Conservation (phyloP, 768 basidiomycete species). For the Hypholoma fasciculare region DNA sequence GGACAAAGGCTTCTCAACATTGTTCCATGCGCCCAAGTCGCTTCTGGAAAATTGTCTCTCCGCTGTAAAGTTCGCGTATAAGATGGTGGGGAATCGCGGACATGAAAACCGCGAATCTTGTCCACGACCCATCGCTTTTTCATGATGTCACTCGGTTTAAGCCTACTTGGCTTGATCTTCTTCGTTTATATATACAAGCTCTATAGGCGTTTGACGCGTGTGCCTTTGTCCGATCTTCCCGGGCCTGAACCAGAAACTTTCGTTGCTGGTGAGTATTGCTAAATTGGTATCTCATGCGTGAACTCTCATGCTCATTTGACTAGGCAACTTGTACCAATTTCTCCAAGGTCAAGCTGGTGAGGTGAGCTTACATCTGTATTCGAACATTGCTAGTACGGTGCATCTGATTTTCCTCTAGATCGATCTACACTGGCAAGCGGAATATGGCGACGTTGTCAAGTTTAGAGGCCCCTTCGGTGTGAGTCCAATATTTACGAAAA, state of each 20-base stretch:
- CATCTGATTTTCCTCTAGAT: slow-evolving; percentile 24
- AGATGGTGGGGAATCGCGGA: neutral
- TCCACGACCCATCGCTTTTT: neutral
- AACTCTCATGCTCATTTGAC: neutral
- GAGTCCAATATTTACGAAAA: slow-evolving; percentile 5
- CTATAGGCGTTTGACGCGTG: slow-evolving; percentile 30
- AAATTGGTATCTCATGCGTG: neutral
- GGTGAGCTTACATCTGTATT: slow-evolving; percentile 11
- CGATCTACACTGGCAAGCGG: slow-evolving; percentile 45
- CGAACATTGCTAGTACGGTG: neutral
- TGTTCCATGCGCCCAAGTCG: no score
- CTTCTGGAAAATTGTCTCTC: no score
- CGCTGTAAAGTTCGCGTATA: no score
- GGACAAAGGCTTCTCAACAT: no score
- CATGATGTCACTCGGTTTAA: neutral
- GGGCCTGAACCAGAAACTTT: slow-evolving; percentile 37
- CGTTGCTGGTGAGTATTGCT: slow-evolving; percentile 37
- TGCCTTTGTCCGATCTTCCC: slow-evolving; percentile 32
- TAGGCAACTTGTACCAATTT: slow-evolving; percentile 28
- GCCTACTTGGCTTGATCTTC: neutral
- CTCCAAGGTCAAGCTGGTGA: slow-evolving; percentile 35
- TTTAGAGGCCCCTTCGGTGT: slow-evolving; percentile 40
- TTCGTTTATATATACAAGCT: slow-evolving; percentile 21
- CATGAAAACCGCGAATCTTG: neutral
- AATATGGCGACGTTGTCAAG: slow-evolving; percentile 40